Evolutionary conservation across 2,329 filamentous ascomycete species (phyloP).

Genomic region (Colletotrichum sp.): DNA sequence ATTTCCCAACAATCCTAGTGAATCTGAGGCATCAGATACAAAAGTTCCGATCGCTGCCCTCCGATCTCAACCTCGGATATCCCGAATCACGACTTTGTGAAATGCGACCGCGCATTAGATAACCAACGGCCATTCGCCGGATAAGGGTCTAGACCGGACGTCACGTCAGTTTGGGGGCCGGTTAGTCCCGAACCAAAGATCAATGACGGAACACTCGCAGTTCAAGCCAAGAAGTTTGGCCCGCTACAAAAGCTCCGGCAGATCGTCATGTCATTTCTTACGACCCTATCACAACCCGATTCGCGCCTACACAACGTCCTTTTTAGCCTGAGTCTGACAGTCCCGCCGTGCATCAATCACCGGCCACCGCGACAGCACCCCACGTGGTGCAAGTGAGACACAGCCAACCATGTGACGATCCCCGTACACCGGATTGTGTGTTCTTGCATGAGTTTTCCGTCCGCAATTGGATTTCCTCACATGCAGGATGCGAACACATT

Average conservation of each 20-base stretch:
- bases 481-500: not conserved
- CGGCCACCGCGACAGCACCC: not conserved
- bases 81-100: not conserved
- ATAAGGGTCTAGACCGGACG: not conserved
- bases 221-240: not conserved
- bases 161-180: not conserved
- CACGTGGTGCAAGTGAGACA: not conserved
- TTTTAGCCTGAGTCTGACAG: not conserved
- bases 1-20: not conserved
- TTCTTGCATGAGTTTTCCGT: not conserved
- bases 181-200: not conserved
- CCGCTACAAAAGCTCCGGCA: not conserved
- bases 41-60: not conserved
- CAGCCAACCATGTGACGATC: not conserved
- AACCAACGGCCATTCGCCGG: not conserved
- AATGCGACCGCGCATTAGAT: not conserved
- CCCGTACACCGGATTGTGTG: not conserved
- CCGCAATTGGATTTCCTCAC: not conserved
- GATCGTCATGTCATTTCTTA: not conserved
- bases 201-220: not conserved
- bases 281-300: not conserved
- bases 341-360: not conserved
- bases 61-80: not conserved
- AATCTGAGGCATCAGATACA: not conserved
- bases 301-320: not conserved